Evolutionary conservation across 192 early-diverging fungal genomes (phyloP).

Genomic region (Linnemannia hyalina): DNA sequence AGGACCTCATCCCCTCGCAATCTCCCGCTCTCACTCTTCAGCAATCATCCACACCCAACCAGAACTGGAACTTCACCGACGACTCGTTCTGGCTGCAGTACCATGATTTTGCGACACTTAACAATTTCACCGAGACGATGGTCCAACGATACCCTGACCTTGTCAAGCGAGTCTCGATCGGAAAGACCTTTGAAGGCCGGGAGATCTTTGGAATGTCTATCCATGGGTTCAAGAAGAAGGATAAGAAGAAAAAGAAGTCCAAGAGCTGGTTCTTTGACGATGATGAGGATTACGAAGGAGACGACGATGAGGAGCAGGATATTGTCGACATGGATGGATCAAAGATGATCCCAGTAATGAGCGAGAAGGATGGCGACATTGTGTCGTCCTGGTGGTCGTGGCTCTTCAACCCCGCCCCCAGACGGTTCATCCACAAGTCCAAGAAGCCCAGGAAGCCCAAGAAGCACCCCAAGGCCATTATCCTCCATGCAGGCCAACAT

Average conservation of each 20-base stretch:
- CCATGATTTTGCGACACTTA: constrained; percentile 37
- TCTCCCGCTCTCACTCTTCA: constrained; percentile 2
- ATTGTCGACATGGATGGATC: not conserved
- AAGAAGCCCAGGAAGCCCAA: no score
- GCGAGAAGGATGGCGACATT: not conserved
- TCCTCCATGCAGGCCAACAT: constrained; percentile 60
- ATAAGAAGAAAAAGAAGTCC: not conserved
- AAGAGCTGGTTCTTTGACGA: not conserved
- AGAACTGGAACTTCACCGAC: constrained; percentile 33
- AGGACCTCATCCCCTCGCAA: constrained; percentile 31
- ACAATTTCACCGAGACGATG: constrained; percentile 52
- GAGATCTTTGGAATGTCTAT: constrained; percentile 55
- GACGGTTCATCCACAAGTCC: constrained; percentile 13
- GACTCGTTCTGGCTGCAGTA: constrained; percentile 37
- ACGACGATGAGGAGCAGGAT: not conserved
- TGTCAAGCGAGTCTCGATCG: constrained; percentile 51
- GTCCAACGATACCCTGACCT: constrained; percentile 32
- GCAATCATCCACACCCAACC: not conserved
- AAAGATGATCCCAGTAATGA: not conserved
- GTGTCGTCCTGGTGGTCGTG: constrained; percentile 17
- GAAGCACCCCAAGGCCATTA: constrained; percentile 52
- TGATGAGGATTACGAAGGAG: not conserved
- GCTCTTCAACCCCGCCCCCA: constrained; percentile 12
- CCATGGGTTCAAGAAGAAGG: constrained; percentile 42
- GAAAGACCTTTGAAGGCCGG: constrained; percentile 51